A percentile compares a stretch with the other conserved stretches of the same genome.
These are phyloP conservation scores for Rhodomyrtus tomentosa DNA, from an alignment of 345 rosid species.

Conservation along the genomic window DNA sequence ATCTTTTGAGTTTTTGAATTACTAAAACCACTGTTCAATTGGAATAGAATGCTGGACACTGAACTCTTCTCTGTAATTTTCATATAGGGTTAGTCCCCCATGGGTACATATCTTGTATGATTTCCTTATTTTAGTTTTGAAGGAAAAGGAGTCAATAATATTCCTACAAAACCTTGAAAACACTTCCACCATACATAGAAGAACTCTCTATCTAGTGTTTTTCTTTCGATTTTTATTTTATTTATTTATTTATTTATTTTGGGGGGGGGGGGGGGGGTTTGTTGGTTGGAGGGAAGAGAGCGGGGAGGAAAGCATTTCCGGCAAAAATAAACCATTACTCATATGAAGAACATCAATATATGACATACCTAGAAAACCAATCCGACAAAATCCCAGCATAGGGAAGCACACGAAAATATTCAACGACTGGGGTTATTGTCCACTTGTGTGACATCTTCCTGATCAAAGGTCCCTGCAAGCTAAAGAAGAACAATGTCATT, in stretches of 20 bases:
- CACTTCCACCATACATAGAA: not conserved
- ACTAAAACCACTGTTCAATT: not conserved
- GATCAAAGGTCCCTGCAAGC: slow-evolving; percentile 52
- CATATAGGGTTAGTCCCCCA: not conserved
- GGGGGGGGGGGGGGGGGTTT: no score
- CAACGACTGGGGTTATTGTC: slow-evolving; percentile 24
- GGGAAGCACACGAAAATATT: slow-evolving; percentile 50
- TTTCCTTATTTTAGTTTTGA: not conserved
- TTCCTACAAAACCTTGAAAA: not conserved
- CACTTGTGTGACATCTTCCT: slow-evolving; percentile 17
- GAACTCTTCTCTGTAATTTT: not conserved
- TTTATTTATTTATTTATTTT: not conserved
- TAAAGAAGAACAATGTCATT: slow-evolving; percentile 4
- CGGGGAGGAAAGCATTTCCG: not conserved
- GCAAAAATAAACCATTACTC: not conserved
- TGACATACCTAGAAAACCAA: slow-evolving; percentile 38
- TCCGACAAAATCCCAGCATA: slow-evolving; percentile 28
- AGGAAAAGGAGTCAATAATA: not conserved
- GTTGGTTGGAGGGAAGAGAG: no score
- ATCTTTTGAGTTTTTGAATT: not conserved
- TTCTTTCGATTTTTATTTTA: no score
- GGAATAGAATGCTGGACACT: not conserved
- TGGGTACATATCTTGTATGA: not conserved
- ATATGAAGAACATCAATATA: not conserved
- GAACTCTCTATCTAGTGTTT: not conserved